Percentiles rank a stretch among this genome's conserved stretches.
These are phyloP conservation scores for Yamagishiella unicocca DNA, from an alignment of 139 green algal genomes.

Conservation along the genomic window DNA sequence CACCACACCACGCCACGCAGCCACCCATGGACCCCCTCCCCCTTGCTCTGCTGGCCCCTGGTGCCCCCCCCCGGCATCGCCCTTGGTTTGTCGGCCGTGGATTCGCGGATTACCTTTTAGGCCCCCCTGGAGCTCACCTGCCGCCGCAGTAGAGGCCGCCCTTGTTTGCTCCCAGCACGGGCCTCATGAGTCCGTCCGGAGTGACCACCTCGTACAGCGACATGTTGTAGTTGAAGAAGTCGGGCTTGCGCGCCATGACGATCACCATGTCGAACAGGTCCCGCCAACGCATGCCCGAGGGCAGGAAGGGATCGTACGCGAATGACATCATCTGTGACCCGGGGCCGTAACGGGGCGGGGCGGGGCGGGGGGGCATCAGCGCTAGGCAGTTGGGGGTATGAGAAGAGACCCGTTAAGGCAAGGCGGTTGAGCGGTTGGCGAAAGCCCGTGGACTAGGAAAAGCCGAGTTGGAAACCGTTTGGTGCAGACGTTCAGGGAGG, in stretches of 20 bases:
- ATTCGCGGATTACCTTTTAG: no score
- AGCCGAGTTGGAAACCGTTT: no score
- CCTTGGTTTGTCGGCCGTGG: no score
- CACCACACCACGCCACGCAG: no score
- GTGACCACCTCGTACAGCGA: constrained; percentile 90
- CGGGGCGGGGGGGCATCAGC: neutral
- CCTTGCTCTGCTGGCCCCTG: neutral
- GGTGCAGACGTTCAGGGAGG: no score
- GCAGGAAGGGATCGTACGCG: constrained; percentile 88
- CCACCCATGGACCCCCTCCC: no score
- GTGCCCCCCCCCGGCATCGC: neutral
- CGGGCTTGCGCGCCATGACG: constrained; percentile 92
- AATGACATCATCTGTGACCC: constrained; percentile 86
- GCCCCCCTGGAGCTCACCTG: constrained; percentile 40
- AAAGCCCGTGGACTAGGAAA: no score
- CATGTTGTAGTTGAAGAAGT: constrained; percentile 94
- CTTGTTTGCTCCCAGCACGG: constrained; percentile 69
- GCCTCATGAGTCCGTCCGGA: constrained; percentile 93
- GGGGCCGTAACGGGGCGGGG: neutral
- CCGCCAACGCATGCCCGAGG: constrained; percentile 84
- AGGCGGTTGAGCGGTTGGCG: no score
- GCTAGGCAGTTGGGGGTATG: no score
- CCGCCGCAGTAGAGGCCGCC: constrained; percentile 95
- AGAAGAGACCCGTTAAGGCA: no score
- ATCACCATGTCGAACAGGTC: constrained; percentile 98